A percentile compares a stretch with the other conserved stretches of the same genome.
phyloP scores from a whole-genome alignment of 345 rosid genomes.

The Geranium brycei region DNA sequence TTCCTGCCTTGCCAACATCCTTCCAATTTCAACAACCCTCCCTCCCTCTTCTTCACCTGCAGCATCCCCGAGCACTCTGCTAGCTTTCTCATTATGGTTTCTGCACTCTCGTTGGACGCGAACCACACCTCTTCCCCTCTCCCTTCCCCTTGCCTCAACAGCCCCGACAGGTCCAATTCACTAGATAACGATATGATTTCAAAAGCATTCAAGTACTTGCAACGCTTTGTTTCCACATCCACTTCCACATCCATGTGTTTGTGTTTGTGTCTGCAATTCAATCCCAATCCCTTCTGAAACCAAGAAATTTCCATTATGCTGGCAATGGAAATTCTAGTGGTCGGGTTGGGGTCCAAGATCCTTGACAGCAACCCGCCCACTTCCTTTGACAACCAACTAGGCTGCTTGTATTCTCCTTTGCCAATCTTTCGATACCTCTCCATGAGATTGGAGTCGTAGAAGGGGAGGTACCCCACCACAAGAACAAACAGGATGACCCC shows the following conservation, averaged over 20 bases:
- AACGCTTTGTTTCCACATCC: too few species aligned
- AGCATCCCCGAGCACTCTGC: too few species aligned
- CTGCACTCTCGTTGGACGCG: constrained; percentile 38
- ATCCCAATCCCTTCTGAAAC: constrained; percentile 36
- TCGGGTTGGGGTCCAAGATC: constrained; percentile 29
- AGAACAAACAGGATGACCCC: constrained; percentile 30
- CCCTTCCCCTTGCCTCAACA: constrained; percentile 43
- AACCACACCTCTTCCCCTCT: constrained; percentile 30
- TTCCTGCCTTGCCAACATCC: constrained; percentile 62
- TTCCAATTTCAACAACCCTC: constrained; percentile 49
- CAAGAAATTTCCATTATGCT: constrained; percentile 38
- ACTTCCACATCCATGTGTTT: too few species aligned
- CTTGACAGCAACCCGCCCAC: constrained; percentile 23
- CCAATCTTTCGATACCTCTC: constrained; percentile 29
- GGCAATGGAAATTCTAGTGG: constrained; percentile 20
- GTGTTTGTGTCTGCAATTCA: too few species aligned
- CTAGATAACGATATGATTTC: constrained; percentile 62
- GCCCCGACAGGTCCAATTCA: constrained; percentile 66
- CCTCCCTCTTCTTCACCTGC: constrained; percentile 15
- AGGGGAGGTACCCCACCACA: constrained; percentile 27
- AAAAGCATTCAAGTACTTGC: constrained; percentile 47
- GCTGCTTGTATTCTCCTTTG: constrained; percentile 25
- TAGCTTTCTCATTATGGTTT: too few species aligned
- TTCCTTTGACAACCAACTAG: constrained; percentile 26
- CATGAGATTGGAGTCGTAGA: constrained; percentile 27